Evolutionary conservation across 2,329 filamentous ascomycete species (phyloP), one percentile per base, ranked within the genome.

Genomic region (Pseudocercospora cruenta): DNA sequence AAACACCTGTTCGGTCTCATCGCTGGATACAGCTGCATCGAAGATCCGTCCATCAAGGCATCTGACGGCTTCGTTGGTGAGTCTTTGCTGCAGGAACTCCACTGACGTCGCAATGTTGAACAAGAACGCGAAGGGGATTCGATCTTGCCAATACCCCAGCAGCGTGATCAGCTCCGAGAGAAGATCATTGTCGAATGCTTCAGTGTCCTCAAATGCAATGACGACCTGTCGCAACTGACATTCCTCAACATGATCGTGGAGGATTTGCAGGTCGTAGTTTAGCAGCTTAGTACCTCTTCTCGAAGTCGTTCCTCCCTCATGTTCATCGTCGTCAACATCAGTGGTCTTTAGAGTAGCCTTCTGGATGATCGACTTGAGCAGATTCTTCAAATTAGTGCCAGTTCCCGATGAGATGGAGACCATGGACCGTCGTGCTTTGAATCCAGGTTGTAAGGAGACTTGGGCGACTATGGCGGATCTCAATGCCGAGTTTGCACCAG

Each of bases 21-120:
- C 86, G 26, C 86, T 85, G 0, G 90, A 89, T 71, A 92, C 90
- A 21, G 90, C 90, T 19, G 93, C 90, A 74, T 94, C 90, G 69
- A 95, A 94, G 69, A 92, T 88, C 21, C 86, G 85, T 4, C 91
- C 91, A 59, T 89, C 83, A 1, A 95, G 82, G 66, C 85, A 85
- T 58, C 88, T 87, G 67, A 90, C 87, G 1, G 90, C 89, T 14
- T 86, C 86, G 74, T 90, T 90, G 28, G 91, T 84, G 19, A 95
- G 81, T 16, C 92, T 86, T 60, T 91, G 89, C 74, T 93, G 90
- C 66, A 95, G 89, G 36, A 92, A 86, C 69, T 94, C 91, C 36
- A 93, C 87, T 1, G 91, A 94, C 0, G 92, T 95, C 28, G 91
- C 92, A 63, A 96, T 86, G 49, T 91, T 92, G 72, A 95, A 91